phyloP scores from a whole-genome alignment of 1,284 basidiomycete genomes.

The Puccinia hordei region DNA sequence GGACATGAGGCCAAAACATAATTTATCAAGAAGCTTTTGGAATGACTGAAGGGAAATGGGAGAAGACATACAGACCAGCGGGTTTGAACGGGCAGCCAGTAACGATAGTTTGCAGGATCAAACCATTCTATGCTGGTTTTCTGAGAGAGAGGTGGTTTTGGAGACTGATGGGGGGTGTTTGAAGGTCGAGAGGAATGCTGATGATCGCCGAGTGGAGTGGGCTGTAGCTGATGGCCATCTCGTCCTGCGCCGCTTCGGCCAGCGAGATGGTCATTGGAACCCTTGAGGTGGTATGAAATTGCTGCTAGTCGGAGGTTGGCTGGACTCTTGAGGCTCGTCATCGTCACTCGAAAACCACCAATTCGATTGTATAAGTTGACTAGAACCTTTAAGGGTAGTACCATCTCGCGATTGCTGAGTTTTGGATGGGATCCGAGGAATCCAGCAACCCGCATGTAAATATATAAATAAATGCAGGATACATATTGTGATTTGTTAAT shows the following conservation, averaged over 20 bases:
- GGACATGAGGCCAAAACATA: background rate
- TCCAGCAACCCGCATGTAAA: too few relatives aligned
- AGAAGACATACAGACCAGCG: constrained; percentile 33
- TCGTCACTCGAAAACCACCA: background rate
- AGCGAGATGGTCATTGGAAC: too few relatives aligned
- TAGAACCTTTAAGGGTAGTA: too few relatives aligned
- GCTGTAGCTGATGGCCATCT: background rate
- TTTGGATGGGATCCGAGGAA: too few relatives aligned
- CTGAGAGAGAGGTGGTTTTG: background rate
- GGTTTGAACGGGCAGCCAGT: constrained; percentile 42
- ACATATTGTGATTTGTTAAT: too few relatives aligned
- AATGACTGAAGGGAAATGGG: background rate
- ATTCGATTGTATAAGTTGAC: too few relatives aligned
- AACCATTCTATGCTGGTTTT: background rate
- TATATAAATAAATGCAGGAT: too few relatives aligned
- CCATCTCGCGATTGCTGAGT: too few relatives aligned
- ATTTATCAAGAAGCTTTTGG: background rate
- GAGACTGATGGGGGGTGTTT: background rate
- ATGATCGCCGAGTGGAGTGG: background rate
- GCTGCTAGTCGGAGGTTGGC: background rate
- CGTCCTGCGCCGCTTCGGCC: too few relatives aligned
- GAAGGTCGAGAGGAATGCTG: background rate
- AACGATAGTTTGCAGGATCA: constrained; percentile 5
- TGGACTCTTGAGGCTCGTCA: background rate
- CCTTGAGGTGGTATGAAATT: background rate